Base-by-base conservation (phyloP, 2,329 filamentous ascomycete genomes). In the Cladophialophora carrionii region DNA sequence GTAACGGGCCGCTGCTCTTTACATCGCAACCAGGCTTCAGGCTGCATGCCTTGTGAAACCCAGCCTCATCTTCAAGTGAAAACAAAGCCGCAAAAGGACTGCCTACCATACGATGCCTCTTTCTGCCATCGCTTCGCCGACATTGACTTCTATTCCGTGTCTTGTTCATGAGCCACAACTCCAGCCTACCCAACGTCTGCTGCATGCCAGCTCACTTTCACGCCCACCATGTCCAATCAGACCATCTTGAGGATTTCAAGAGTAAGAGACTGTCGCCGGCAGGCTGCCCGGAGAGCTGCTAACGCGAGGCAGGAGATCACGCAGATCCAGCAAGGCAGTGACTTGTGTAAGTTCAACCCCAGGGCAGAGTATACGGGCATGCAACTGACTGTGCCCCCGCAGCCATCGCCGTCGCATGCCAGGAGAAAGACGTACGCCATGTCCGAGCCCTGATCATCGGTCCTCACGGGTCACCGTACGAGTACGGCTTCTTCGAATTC, bases 401-500 rank as follows among this genome's bases (percentile, higher is more conserved):
- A 71, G 57, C 67, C 93, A 91, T 98, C 68, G 91, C 91, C 10
- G 92, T 97, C 56, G 90, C 91, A 63, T 96, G 90, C 75, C 85
- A 90, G 58, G 95, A 98, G 78, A 84, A 88, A 71, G 92, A 99
- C 77, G 91, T 98, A 66, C 90, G 93, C 62, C 90, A 91, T 75
- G 89, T 98, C 57, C 90, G 88, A 75, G 92, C 93, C 56, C 78
- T 98, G 69, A 94, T 98, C 73, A 87, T 98, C 71, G 95, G 95
- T 0, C 94, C 95, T 26, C 92, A 94, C 70, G 93, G 95, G 72
- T 96, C 93, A 0, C 93, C 94, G 0, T 99, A 99, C 77, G 93
- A 97, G 77, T 97, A 96, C 74, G 95, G 95, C 2, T 97, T 97
- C 79, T 98, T 96, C 75, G 92, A 98, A 84, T 92, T 95, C 76